Conservation (phyloP, 2,329 filamentous ascomycete species). For the Xylaria arbuscula region DNA sequence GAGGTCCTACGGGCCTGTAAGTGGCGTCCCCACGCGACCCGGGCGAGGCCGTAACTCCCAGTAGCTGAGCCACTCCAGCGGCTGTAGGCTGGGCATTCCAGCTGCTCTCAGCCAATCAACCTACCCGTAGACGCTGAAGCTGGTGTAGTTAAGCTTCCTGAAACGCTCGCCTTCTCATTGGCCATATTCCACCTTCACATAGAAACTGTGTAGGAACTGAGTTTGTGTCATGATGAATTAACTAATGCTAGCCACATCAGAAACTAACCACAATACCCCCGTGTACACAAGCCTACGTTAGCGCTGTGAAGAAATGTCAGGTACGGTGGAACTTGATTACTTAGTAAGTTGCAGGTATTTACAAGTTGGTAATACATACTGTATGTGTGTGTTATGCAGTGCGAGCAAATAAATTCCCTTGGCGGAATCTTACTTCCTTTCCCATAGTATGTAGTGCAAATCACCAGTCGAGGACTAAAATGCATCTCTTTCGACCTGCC, state of each 20-base stretch:
- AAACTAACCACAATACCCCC: neutral
- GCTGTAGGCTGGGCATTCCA: slow-evolving; percentile 16
- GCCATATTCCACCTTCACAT: neutral
- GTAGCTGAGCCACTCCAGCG: slow-evolving; percentile 22
- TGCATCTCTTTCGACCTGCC: slow-evolving; percentile 4
- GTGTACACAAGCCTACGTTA: neutral
- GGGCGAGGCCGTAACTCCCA: slow-evolving; percentile 12
- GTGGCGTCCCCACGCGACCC: slow-evolving; percentile 19
- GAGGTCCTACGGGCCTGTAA: slow-evolving; percentile 18
- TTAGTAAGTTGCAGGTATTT: neutral
- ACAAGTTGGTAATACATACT: neutral
- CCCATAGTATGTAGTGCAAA: neutral
- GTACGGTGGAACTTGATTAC: neutral
- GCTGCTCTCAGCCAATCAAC: slow-evolving; percentile 37
- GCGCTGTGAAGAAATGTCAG: neutral
- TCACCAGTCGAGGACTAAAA: slow-evolving; percentile 12
- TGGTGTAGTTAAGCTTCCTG: slow-evolving; percentile 11
- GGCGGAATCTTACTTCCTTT: neutral
- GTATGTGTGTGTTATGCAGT: neutral
- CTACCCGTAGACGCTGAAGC: slow-evolving; percentile 23
- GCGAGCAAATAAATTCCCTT: neutral
- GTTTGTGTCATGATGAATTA: neutral
- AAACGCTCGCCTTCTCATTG: slow-evolving; percentile 2
- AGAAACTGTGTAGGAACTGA: neutral
- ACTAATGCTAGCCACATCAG: neutral